Conservation (phyloP, 495 filamentous ascomycete genomes). For the Penicillium angulare region DNA sequence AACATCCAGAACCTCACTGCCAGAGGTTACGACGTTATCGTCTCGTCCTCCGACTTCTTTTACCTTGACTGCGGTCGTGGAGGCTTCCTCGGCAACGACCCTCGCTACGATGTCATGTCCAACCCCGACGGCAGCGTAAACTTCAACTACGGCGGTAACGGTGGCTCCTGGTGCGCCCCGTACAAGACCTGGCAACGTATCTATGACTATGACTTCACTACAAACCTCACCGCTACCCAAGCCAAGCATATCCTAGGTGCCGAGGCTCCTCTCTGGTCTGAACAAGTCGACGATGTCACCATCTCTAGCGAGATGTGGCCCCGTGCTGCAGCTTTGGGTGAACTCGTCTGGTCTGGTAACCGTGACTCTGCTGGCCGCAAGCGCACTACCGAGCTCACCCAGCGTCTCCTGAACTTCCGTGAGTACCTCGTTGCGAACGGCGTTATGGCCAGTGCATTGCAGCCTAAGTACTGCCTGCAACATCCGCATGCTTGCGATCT, state of each 20-base stretch:
- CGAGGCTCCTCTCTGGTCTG: slow-evolving; percentile 52
- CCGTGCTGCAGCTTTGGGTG: slow-evolving; percentile 53
- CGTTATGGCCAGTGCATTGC: slow-evolving; percentile 44
- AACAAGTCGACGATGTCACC: slow-evolving; percentile 54
- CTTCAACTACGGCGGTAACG: slow-evolving; percentile 54
- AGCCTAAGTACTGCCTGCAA: slow-evolving; percentile 56
- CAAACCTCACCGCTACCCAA: slow-evolving; percentile 44
- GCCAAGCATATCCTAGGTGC: slow-evolving; percentile 48
- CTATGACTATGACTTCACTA: slow-evolving; percentile 59
- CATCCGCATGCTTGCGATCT: slow-evolving; percentile 57
- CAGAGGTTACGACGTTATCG: slow-evolving; percentile 52
- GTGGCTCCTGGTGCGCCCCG: slow-evolving; percentile 57
- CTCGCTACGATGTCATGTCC: slow-evolving; percentile 48
- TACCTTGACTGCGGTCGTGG: slow-evolving; percentile 58
- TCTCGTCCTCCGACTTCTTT: slow-evolving; percentile 53
- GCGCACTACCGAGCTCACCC: slow-evolving; percentile 50
- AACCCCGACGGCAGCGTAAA: slow-evolving; percentile 46
- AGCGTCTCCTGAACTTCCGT: slow-evolving; percentile 57
- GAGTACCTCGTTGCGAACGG: slow-evolving; percentile 57
- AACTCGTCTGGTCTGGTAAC: slow-evolving; percentile 56
- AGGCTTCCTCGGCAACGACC: slow-evolving; percentile 54
- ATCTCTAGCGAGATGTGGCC: slow-evolving; percentile 53
- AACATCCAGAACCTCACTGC: slow-evolving; percentile 53
- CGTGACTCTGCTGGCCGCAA: slow-evolving; percentile 44
- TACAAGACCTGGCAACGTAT: slow-evolving; percentile 63